Evolutionary conservation across 371 early-diverging fungal genomes (phyloP).

Genomic region (Mortierella polycephala): DNA sequence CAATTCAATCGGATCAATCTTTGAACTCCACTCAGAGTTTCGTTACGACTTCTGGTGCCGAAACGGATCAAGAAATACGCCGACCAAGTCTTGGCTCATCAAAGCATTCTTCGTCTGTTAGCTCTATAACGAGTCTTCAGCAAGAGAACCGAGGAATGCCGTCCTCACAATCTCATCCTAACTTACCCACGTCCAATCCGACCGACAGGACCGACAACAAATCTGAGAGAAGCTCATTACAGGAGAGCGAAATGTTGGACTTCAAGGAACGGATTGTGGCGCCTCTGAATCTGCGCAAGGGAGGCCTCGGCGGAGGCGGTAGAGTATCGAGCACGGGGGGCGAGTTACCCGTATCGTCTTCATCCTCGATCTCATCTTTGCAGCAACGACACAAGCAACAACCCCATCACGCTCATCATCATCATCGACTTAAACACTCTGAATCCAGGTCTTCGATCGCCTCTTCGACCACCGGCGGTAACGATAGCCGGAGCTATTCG

Average conservation of each 20-base stretch:
- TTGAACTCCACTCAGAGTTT: neutral
- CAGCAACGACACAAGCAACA: conserved; percentile 10
- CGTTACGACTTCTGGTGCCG: neutral
- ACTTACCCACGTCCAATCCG: neutral
- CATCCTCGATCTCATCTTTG: conserved; percentile 31
- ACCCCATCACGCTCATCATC: conserved; percentile 6
- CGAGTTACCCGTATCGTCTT: conserved; percentile 13
- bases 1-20: conserved; percentile 11
- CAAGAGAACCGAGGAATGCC: neutral
- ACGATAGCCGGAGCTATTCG: conserved; percentile 1
- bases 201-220: neutral
- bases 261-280: conserved; percentile 29
- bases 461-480: neutral
- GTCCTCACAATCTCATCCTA: conserved; percentile 9
- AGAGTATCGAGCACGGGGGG: too few species aligned
- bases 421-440: conserved; percentile 7
- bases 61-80: neutral
- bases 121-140: conserved; percentile 5
- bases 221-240: neutral
- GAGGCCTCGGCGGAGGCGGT: neutral
- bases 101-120: conserved; percentile 1
- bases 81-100: conserved; percentile 8
- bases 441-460: conserved; percentile 29
- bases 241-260: conserved; percentile 16
- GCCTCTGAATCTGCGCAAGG: neutral